These are phyloP conservation scores for Pichia gijzeniarum DNA, from an alignment of 805 yeast genomes.

Conservation along the genomic window DNA sequence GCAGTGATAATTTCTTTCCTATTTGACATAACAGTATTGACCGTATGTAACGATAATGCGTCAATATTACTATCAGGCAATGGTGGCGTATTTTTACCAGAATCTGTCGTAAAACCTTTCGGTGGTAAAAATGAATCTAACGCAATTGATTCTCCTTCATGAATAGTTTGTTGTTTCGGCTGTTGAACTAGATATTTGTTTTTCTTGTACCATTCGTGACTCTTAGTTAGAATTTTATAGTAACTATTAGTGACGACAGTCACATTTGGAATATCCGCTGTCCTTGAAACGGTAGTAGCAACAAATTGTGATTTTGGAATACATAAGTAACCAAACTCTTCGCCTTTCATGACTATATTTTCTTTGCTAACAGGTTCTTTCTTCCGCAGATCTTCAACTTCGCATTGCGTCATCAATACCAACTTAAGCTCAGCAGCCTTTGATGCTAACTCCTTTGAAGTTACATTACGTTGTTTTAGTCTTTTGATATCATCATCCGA, in stretches of 20 bases:
- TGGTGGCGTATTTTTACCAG: background rate
- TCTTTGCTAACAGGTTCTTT: slow-evolving; percentile 12
- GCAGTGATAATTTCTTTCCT: slow-evolving; percentile 75
- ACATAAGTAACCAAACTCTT: slow-evolving; percentile 41
- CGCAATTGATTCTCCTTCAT: slow-evolving; percentile 13
- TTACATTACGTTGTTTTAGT: slow-evolving; percentile 25
- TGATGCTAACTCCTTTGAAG: slow-evolving; percentile 29
- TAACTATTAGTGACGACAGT: slow-evolving; percentile 61
- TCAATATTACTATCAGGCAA: slow-evolving; percentile 8
- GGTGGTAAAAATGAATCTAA: slow-evolving; percentile 10
- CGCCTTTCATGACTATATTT: slow-evolving; percentile 36
- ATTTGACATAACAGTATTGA: slow-evolving; percentile 59
- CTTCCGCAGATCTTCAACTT: slow-evolving; percentile 16
- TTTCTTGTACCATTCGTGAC: slow-evolving; percentile 30
- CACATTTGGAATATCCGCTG: slow-evolving; percentile 49
- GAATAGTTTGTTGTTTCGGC: slow-evolving; percentile 4
- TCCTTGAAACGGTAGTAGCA: slow-evolving; percentile 53
- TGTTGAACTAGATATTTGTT: slow-evolving; percentile 9
- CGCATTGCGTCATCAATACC: slow-evolving; percentile 26
- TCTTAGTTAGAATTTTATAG: slow-evolving; percentile 50
- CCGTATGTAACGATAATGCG: slow-evolving; percentile 25
- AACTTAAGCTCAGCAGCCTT: slow-evolving; percentile 39
- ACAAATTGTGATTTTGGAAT: slow-evolving; percentile 55
- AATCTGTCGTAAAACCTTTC: background rate
- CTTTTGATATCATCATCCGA: slow-evolving; percentile 29